Evolutionary conservation across 1,284 basidiomycete species (phyloP), one percentile per base, ranked within the genome.

Genomic region (Tilletia caries): DNA sequence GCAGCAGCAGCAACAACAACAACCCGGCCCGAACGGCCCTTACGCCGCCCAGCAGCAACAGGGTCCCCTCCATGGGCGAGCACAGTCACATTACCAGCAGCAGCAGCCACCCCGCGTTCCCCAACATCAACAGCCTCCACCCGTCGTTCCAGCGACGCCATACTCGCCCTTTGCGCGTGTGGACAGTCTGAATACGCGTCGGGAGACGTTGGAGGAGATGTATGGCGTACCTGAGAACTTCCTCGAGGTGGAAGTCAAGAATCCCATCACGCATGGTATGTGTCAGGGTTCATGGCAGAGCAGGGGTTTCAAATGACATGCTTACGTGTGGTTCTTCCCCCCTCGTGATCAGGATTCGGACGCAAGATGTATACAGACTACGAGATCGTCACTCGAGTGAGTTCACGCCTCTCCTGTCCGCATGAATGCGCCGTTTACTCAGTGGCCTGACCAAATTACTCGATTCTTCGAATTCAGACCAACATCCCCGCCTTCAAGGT

Each of bases 301-400:
- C n/a, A n/a, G n/a, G n/a, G n/a, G n/a, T n/a, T n/a, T n/a, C n/a
- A n/a, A n/a, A n/a, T n/a, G n/a, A n/a, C n/a, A n/a, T n/a, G n/a
- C n/a, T n/a, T n/a, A n/a, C n/a, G n/a, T n/a, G n/a, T n/a, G n/a
- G n/a, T n/a, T n/a, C n/a, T n/a, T n/a, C n/a, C n/a, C n/a, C n/a
- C n/a, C n/a, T n/a, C n/a, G n/a, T n/a, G n/a, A n/a, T n/a, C 46
- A 73, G 72, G 80, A 13, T 75, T 77, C 23, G 81, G 81, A 1
- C 87, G 95, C 77, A 97, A 97, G 87, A 96, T 95, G 93, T 98
- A 92, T 84, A 99, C 95, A 64, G 95, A 98, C 87, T 98, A 98
- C 82, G 95, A 99, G 86, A 91, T 99, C 75, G 91, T 97, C 67
- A 97, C 94, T 87, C 93, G 94, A 89, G 94, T 92, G 73, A 70